phyloP scores from a whole-genome alignment of 805 yeast species.

The Saccharomycopsis microspora region DNA sequence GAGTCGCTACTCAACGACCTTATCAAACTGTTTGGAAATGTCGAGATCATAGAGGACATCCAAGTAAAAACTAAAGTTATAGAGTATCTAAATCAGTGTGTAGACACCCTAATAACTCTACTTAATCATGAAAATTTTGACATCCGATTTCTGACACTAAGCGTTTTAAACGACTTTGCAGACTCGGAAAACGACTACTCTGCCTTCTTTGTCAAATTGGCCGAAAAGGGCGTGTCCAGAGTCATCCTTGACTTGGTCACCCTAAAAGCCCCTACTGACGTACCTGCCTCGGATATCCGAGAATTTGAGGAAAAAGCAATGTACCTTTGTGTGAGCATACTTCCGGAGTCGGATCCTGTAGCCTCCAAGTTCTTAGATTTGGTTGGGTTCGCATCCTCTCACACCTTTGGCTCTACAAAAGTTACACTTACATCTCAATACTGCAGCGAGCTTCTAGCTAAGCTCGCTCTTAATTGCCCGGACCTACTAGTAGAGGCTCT shows the following conservation, averaged over 20 bases:
- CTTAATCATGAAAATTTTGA: slow-evolving; percentile 4
- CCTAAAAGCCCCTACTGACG: not conserved
- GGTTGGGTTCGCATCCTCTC: no score
- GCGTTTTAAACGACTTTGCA: slow-evolving; percentile 3
- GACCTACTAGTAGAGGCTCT: not conserved
- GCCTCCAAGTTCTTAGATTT: no score
- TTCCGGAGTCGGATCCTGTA: no score
- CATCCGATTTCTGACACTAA: slow-evolving; percentile 4
- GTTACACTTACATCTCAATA: not conserved
- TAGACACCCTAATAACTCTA: not conserved
- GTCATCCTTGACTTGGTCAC: not conserved
- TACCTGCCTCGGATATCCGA: no score
- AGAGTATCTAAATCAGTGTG: not conserved
- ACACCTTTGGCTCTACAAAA: not conserved
- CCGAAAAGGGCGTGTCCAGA: not conserved
- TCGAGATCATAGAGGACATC: not conserved
- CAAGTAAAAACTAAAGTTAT: not conserved
- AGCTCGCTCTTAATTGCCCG: not conserved
- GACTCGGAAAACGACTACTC: not conserved
- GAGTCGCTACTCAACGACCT: slow-evolving; percentile 3
- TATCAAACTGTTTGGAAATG: slow-evolving; percentile 2
- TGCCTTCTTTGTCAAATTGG: not conserved
- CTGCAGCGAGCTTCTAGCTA: not conserved
- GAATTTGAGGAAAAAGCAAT: no score
- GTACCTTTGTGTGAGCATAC: no score